Evolutionary conservation across 768 basidiomycete genomes (phyloP), one percentile per base, ranked within the genome.

Genomic region (Termitomyces sp.): DNA sequence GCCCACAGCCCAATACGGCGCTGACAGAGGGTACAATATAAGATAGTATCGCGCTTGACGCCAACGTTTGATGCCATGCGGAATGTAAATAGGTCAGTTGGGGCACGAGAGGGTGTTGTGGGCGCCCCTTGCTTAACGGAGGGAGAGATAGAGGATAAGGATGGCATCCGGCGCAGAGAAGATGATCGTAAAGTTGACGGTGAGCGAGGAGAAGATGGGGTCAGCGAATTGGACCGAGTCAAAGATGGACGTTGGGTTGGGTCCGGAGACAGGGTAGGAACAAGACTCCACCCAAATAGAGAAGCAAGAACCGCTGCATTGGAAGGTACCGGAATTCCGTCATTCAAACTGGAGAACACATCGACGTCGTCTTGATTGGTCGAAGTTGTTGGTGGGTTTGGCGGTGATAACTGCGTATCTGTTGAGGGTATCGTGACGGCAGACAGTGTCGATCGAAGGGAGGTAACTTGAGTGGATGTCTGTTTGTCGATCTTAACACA

Each of bases 1-100:
- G 84, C 82, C 91, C 91, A 92, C 40, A 93, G 73, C 3, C 91
- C 91, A 46, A 92, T 78, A 20, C 90, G 82, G n/a, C 91, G 80
- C 65, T 89, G 88, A 67, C 90, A 93, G 18, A 93, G 75, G 10
- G 74, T 61, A 61, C 91, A 93, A 60, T 85, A 80, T 1, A 92
- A 70, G 9, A 89, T 71, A 30, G 81, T 76, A 33, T 84, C 84
- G 13, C 75, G 74, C 55, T 75, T 79, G 7, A 57, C 57, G 16
- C 56, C 46, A 12, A 71, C 43, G 26, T 60, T 68, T 1, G 69
- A 63, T 16, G 76, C 74, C 69, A 68, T 38, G 53, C 56, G 36
- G 54, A 58, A 62, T 26, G 64, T 66, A 47, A 70, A 67, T 32
- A 68, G 62, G 32, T 64, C 44, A 50, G 67, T 61, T 36, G 69